These are phyloP conservation scores for Polyporus arcularius DNA, from an alignment of 768 basidiomycete species.

Conservation along the genomic window DNA sequence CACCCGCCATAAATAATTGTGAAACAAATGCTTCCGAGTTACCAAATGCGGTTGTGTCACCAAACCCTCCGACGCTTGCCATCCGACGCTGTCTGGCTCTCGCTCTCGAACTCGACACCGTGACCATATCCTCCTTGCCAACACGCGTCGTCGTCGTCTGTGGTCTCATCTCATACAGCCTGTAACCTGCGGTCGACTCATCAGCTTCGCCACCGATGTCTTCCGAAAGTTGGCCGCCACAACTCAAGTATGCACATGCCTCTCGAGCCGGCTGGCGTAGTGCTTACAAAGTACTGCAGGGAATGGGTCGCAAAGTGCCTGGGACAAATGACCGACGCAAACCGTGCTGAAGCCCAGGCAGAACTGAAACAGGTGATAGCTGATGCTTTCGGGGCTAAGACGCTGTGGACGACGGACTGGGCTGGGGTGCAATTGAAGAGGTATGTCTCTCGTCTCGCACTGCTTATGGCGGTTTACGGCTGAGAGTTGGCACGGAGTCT, in stretches of 20 bases:
- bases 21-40: not conserved
- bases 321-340: slow-evolving; percentile 86
- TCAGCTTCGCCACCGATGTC: slow-evolving; percentile 49
- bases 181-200: not conserved
- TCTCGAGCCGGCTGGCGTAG: not conserved
- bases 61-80: not conserved
- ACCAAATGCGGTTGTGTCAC: not conserved
- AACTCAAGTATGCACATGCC: slow-evolving; percentile 59
- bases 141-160: not conserved
- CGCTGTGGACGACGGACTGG: slow-evolving; percentile 96
- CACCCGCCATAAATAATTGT: not conserved
- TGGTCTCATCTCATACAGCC: not conserved
- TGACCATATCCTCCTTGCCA: not conserved
- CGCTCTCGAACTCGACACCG: not conserved
- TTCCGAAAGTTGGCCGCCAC: slow-evolving; percentile 78
- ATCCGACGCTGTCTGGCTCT: not conserved
- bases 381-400: slow-evolving; percentile 82
- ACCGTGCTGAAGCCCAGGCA: slow-evolving; percentile 84
- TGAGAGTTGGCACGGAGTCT: slow-evolving; percentile 42
- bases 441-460: slow-evolving; percentile 41
- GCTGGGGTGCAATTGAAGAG: slow-evolving; percentile 81
- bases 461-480: not conserved
- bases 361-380: slow-evolving; percentile 97
- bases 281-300: slow-evolving; percentile 44
- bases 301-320: slow-evolving; percentile 95